Base-by-base conservation (phyloP, 2,329 filamentous ascomycete genomes). In the Pestalotiopsis sp. region DNA sequence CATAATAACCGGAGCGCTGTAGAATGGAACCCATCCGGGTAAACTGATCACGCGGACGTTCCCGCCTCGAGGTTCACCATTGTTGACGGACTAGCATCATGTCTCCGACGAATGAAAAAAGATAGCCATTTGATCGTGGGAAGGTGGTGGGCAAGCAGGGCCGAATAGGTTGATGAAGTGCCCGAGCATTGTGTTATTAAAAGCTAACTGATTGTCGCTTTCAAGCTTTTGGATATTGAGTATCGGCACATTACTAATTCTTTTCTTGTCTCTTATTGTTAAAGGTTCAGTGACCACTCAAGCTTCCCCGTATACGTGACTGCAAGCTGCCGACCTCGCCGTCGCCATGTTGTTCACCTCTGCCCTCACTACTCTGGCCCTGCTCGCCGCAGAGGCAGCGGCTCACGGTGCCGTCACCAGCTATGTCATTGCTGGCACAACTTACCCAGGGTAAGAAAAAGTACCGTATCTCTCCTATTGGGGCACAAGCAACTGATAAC, bases 371-470 rank as follows among this genome's bases (percentile, higher is more conserved):
- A 62, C 59, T 4, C 27, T 62, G 3, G 59, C 59, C 5, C 65
- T 78, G 41, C 76, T 74, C 17, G 76, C 76, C 2, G 71, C 77
- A 17, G 71, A 79, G 70, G 78, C 74, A 31, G 75, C 78, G 45
- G 76, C 79, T 71, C 76, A 84, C 69, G 77, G 74, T 20, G 77
- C 79, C 62, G 83, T 85, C 17, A 85, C 79, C 20, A 85, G 82
- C 69, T 88, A 88, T 76, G 78, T 80, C 9, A 83, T 85, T 66
- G 83, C 76, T 36, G 80, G 80, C 41, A 83, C 75, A 57, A 79
- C 76, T 6, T 85, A 84, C 72, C 77, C 77, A 25, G 84, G 83
- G 59, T 62, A 4, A 41, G 27, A 6, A 3, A 62, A 36, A 13
- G 9, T 62, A 14, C 13, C 20, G 25, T 27, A 31, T 13, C 25